Evolutionary conservation across 305 asterid genomes (phyloP), one percentile per base, ranked within the genome.

Genomic region (Rubia tinctorum): DNA sequence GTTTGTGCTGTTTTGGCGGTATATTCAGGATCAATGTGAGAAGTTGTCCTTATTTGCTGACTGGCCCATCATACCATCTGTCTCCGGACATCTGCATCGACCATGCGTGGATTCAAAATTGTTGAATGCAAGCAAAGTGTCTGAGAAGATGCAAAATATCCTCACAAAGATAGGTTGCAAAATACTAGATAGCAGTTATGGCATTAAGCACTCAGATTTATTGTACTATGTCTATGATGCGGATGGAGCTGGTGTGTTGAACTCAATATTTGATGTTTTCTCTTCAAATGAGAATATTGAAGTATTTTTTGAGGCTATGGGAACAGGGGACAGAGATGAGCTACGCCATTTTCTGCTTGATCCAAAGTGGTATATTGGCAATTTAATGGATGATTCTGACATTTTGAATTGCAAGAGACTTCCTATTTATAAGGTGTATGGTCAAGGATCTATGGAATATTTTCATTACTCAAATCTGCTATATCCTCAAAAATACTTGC

Each of bases 31-130:
- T 78, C 87, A 87, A 62, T 89, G 97, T 83, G 85, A 77, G 72
- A 86, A 84, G 64, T 83, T 94, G 78, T 87, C 93, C 79, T 75
- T 80, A 44, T 92, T 94, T 80, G 92, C 88, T 76, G 97, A 94
- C 73, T 94, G 97, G 97, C 99, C 99, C 71, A 92, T 94, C 78
- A 82, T 94, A 67, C 99, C 99, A 73, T 88, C 95, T 25, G 81
- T 77, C 64, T 82, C 89, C 43, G 97, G 98, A 73, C 92, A 92
- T 81, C 67, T 94, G 81, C 88, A 85, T 80, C 85, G 88, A 80
- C 99, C 91, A 43, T 85, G 88, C 17, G 82, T 80, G 84, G 86
- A 86, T 76, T 79, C 81, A 74, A 94, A 89, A 74, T 73, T 94
- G 82, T 83, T 94, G 82, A 88, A 85, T 77, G 75, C 75, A 43